Conservation (phyloP, 2,329 filamentous ascomycete genomes). For the Colletotrichum sp. region DNA sequence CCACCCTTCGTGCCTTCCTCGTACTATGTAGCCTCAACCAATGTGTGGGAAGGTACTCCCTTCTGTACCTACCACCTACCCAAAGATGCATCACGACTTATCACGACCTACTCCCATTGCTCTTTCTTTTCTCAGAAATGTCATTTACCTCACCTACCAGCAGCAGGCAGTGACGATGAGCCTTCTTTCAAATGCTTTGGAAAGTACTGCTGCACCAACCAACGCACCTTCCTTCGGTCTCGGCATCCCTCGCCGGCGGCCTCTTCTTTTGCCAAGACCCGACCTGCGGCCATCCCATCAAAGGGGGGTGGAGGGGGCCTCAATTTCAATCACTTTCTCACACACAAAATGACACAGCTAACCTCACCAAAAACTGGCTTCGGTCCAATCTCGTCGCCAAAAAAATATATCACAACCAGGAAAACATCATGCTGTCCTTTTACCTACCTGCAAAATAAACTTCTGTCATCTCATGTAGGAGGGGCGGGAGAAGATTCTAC, state of each 20-base stretch:
- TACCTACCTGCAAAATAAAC: not conserved
- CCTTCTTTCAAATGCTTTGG: not conserved
- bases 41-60: not conserved
- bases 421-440: not conserved
- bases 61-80: not conserved
- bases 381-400: not conserved
- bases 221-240: not conserved
- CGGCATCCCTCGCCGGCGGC: not conserved
- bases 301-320: not conserved
- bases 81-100: not conserved
- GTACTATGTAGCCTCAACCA: not conserved
- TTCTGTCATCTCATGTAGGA: constrained; percentile 6
- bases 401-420: not conserved
- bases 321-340: not conserved
- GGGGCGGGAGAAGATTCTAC: not conserved
- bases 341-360: not conserved
- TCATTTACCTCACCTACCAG: not conserved
- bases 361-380: not conserved
- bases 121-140: not conserved
- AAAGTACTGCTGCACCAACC: not conserved
- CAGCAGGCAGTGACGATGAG: not conserved
- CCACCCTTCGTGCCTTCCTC: not conserved
- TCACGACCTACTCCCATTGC: not conserved
- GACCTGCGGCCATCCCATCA: not conserved
- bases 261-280: not conserved